Evolutionary conservation across 352 stramenopile genomes (phyloP), one percentile per base, ranked within the genome.

Genomic region (Aphanomyces stellatus): DNA sequence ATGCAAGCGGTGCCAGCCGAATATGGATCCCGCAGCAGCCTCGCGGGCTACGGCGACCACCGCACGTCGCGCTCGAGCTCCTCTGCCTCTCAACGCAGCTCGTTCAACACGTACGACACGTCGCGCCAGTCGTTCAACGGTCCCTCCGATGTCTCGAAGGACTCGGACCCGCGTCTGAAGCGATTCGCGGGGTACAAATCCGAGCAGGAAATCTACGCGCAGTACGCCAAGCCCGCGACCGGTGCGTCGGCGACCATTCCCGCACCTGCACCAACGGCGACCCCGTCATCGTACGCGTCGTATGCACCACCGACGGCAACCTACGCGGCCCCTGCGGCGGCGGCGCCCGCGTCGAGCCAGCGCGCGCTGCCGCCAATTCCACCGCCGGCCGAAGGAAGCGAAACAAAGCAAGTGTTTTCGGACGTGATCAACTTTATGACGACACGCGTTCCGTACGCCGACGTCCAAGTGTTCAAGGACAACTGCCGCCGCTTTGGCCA

Each of bases 401-500:
- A 92, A 60, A 92, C 87, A 65, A 94, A 94, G 74, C 69, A 87
- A 41, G 82, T 93, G 43, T 94, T 93, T 69, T 81, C 75, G 24
- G 72, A 90, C 3, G 86, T 94, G 53, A 90, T 94, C 57, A 77
- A 80, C 43, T 89, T 94, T 22, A 72, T 94, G 24, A 77, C 81
- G 51, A 77, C 76, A 27, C 85, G 85, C 48, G 91, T 85, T 51
- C 84, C 86, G 40, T 86, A 94, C 72, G 86, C 86, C 2, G 89
- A 94, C 35, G 53, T 92, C 51, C 81, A 91, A 61, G 72, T 81
- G 34, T 94, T 94, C 68, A 94, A 94, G 71, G 86, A 94, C 72
- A 94, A 94, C 73, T 94, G 86, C 69, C 84, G 86, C 30, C 80
- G 89, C 25, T 94, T 94, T 49, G 86, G 86, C 2, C 86, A 94